Base-by-base conservation (phyloP, 73 alveolate genomes). In the Stentor roeselii region DNA sequence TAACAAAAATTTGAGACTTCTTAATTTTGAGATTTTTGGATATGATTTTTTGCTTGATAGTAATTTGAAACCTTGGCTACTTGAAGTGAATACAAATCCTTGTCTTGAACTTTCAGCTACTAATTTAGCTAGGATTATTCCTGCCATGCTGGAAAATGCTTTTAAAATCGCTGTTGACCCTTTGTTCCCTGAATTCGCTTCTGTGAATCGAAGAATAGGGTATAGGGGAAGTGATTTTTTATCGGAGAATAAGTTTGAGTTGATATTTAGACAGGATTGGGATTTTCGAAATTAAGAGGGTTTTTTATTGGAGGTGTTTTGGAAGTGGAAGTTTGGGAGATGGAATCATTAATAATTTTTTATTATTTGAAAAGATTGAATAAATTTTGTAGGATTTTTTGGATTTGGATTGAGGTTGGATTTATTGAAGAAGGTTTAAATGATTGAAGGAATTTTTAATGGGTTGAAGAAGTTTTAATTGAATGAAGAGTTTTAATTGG, bases 111-210 rank as follows among this genome's bases (percentile, higher is more conserved):
- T 91, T 59, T 88, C 96, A 34, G 90, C 96, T 14, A 95, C 96
- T 32, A 86, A 91, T 38, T 85, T 93, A 60, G 95, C 94, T 41
- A 80, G 92, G 88, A 86, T 93, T 31, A 93, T 93, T 36, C 98
- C 98, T 15, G 93, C 93, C 60, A 93, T 93, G 98, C 61, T 93
- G 14, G 98, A 93, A 83, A 92, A 89, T 86, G 95, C 96, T 36
- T 91, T 93, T 83, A 88, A 91, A 75, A 58, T 93, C 39, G 93
- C 97, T 39, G 82, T 93, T 31, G 98, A 93, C 87, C 92, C 95
- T 59, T 82, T 93, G 32, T 93, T 92, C 84, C 88, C 88, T 6
- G 89, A 89, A 1, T 94, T 92, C 30, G 90, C 88, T 40, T 58
- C 36, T 6, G 67, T 35, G 39, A 37, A 37, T 21, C 32, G 39